phyloP scores from a whole-genome alignment of 306 rosid genomes.

The Cicer bijugum region DNA sequence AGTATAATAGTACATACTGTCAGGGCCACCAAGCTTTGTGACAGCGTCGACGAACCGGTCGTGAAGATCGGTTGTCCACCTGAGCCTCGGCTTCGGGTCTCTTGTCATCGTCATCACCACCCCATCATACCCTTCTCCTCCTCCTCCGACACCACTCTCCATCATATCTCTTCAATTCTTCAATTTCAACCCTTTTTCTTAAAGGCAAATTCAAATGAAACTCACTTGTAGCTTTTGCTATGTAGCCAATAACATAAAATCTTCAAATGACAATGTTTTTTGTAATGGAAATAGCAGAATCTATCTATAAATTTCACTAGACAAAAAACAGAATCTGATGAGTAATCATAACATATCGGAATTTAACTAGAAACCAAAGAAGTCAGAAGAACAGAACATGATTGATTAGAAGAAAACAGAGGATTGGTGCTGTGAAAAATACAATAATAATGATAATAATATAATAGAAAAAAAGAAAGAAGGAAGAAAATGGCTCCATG shows the following conservation, averaged over 20 bases:
- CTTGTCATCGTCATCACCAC: conserved; percentile 90
- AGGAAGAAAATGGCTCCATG: conserved; percentile 4
- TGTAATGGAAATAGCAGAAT: conserved; percentile 25
- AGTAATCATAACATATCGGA: conserved; percentile 28
- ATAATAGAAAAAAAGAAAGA: neutral
- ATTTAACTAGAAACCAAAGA: conserved; percentile 17
- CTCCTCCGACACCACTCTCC: conserved; percentile 32
- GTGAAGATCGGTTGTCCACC: conserved; percentile 97
- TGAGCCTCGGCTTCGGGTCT: conserved; percentile 89
- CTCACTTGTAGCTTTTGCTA: conserved; percentile 36
- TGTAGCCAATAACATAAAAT: neutral
- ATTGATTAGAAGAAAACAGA: conserved; percentile 37
- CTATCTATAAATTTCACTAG: neutral
- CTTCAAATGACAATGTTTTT: neutral
- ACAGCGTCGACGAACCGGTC: conserved; percentile 91
- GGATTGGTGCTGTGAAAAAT: neutral
- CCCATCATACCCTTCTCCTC: conserved; percentile 56
- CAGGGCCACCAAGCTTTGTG: conserved; percentile 97
- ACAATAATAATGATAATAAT: neutral
- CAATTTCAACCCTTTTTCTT: neutral
- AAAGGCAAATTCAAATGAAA: conserved; percentile 27
- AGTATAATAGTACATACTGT: conserved; percentile 54
- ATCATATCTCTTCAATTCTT: neutral
- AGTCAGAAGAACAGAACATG: conserved; percentile 37
- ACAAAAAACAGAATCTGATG: neutral